A percentile compares a stretch with the other conserved stretches of the same genome.
phyloP scores from a whole-genome alignment of 768 basidiomycete species.

The Piloderma croceum region DNA sequence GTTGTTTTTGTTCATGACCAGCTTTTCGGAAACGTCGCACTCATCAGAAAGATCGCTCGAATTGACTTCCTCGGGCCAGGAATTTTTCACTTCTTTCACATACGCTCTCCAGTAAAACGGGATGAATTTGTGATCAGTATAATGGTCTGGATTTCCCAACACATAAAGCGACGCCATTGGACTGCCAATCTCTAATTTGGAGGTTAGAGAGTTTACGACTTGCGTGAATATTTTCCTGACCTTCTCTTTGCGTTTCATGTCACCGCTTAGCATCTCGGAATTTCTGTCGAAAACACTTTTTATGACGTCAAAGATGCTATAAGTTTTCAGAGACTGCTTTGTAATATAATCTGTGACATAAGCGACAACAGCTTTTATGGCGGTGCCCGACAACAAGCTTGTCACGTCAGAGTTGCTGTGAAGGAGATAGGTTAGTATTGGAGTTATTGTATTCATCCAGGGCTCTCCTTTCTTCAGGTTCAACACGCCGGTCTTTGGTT shows the following conservation, averaged over 20 bases:
- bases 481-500: slow-evolving; percentile 19
- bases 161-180: slow-evolving; percentile 33
- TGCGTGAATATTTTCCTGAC: slow-evolving; percentile 26
- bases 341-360: slow-evolving; percentile 42
- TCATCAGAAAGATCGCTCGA: slow-evolving; percentile 1
- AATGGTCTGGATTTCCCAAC: slow-evolving; percentile 32
- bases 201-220: slow-evolving; percentile 33
- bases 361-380: slow-evolving; percentile 31
- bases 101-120: slow-evolving; percentile 29
- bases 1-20: slow-evolving; percentile 10
- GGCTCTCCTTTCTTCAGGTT: slow-evolving; percentile 9
- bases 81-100: slow-evolving; percentile 19
- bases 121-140: slow-evolving; percentile 30
- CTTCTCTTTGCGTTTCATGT: slow-evolving; percentile 6
- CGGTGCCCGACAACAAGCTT: slow-evolving; percentile 34
- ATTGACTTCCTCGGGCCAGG: slow-evolving; percentile 9
- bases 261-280: slow-evolving; percentile 13
- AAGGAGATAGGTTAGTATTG: slow-evolving; percentile 1
- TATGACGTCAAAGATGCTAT: slow-evolving; percentile 31
- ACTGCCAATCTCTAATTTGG: slow-evolving; percentile 31
- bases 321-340: slow-evolving; percentile 34
- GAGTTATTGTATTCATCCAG: slow-evolving; percentile 1
- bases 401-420: slow-evolving; percentile 36
- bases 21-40: slow-evolving; percentile 18
- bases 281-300: slow-evolving; percentile 19